A percentile compares a stretch with the other conserved stretches of the same genome.
Evolutionary conservation across 768 basidiomycete genomes (phyloP).

Genomic region (Mrakia hoshinonis): DNA sequence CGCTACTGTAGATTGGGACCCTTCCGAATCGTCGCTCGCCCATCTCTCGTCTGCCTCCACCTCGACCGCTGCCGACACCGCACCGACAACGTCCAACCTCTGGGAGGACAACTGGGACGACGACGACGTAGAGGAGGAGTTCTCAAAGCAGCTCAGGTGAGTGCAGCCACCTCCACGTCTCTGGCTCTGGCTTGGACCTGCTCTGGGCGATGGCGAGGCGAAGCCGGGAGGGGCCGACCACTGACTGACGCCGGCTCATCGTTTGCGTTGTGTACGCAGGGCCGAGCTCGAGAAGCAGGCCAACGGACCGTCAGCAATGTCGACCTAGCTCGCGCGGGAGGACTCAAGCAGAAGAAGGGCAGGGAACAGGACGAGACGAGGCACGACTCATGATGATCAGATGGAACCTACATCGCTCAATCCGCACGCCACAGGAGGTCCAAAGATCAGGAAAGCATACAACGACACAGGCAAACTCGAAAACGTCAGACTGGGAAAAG

Average conservation of each 20-base stretch:
- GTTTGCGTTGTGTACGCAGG: neutral
- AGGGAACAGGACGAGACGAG: neutral
- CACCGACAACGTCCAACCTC: conserved; percentile 75
- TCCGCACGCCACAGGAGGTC: too few species aligned
- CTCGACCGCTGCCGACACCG: conserved; percentile 62
- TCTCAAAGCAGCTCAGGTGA: conserved; percentile 87
- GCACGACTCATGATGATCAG: conserved; percentile 1
- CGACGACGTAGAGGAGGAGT: conserved; percentile 96
- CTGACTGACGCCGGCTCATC: neutral
- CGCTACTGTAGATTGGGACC: conserved; percentile 30
- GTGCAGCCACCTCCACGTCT: conserved; percentile 35
- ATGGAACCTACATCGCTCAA: neutral
- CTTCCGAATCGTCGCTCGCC: conserved; percentile 31
- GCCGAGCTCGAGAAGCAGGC: conserved; percentile 28
- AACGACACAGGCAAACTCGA: too few species aligned
- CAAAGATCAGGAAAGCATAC: too few species aligned
- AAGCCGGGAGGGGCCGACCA: too few species aligned
- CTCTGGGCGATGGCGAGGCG: too few species aligned
- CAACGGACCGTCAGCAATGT: conserved; percentile 28
- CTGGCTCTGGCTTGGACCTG: neutral
- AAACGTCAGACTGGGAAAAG: too few species aligned
- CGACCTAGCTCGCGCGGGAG: conserved; percentile 1
- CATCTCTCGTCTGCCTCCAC: conserved; percentile 44
- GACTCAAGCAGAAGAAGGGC: neutral
- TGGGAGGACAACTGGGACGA: conserved; percentile 99